phyloP scores from a whole-genome alignment of 306 rosid genomes.

The Trifolium dubium region DNA sequence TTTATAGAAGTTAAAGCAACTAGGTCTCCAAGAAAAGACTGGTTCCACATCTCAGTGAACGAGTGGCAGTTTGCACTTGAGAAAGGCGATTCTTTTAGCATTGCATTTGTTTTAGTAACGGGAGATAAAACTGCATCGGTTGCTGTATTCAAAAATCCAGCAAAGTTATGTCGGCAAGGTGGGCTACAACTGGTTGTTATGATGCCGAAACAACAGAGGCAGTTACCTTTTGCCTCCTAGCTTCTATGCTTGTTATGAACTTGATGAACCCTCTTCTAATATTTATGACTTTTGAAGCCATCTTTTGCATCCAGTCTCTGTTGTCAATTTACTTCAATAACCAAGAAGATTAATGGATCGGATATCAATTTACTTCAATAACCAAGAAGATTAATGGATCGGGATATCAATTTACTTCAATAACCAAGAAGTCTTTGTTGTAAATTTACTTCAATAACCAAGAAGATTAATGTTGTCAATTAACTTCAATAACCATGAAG shows the following conservation, averaged over 20 bases:
- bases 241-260: slow-evolving; percentile 20
- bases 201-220: slow-evolving; percentile 64
- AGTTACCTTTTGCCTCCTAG: slow-evolving; percentile 52
- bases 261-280: not conserved
- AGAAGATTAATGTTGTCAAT: no score
- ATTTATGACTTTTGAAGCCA: not conserved
- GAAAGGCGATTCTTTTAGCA: slow-evolving; percentile 70
- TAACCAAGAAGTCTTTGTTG: no score
- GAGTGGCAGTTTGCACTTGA: slow-evolving; percentile 88
- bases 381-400: not conserved
- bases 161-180: slow-evolving; percentile 63
- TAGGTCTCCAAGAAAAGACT: slow-evolving; percentile 73
- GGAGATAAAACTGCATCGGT: slow-evolving; percentile 57
- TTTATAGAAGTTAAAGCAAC: slow-evolving; percentile 90
- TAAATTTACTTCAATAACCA: no score
- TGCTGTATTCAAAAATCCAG: slow-evolving; percentile 71
- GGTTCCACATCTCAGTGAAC: slow-evolving; percentile 72
- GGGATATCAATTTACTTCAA: no score
- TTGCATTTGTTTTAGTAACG: slow-evolving; percentile 68
- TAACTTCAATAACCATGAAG: no score
- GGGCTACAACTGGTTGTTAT: slow-evolving; percentile 68
- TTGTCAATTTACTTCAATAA: not conserved
- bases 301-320: slow-evolving; percentile 18
- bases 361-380: not conserved
- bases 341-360: slow-evolving; percentile 16